These are phyloP conservation scores for Nicotiana noctiflora DNA, from an alignment of 257 asterid species.

Conservation along the genomic window DNA sequence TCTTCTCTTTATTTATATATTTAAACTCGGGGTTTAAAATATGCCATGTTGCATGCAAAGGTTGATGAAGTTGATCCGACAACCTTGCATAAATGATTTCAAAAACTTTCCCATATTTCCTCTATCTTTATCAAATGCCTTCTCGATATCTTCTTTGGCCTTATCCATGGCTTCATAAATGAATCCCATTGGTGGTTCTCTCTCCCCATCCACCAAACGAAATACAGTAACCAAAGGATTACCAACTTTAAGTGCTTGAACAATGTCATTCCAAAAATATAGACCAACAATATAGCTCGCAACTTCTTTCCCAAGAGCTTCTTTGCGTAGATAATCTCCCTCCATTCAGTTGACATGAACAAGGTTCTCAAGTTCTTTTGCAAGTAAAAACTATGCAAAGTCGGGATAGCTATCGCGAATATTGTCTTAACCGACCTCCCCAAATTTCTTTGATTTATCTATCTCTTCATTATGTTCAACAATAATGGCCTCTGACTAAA, in stretches of 20 bases:
- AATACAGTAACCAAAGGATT: not conserved
- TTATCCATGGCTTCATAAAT: slow-evolving; percentile 5
- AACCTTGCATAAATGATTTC: not conserved
- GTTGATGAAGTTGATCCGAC: not conserved
- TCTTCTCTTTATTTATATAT: not conserved
- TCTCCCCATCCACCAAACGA: not conserved
- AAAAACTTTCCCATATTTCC: not conserved
- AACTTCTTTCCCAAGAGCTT: not conserved
- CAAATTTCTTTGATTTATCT: not conserved
- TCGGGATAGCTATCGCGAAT: not conserved
- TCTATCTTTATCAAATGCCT: not conserved
- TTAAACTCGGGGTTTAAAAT: not conserved
- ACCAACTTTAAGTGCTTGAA: not conserved
- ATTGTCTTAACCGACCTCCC: too few relatives aligned
- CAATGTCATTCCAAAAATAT: not conserved
- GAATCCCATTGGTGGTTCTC: not conserved
- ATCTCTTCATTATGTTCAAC: not conserved
- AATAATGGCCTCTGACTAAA: not conserved
- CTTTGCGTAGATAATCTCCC: not conserved
- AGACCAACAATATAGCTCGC: not conserved
- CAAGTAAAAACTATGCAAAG: not conserved
- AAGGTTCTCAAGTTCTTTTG: not conserved
- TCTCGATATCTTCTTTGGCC: not conserved
- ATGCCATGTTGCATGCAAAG: not conserved
- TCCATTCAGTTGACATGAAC: not conserved